Conservation (phyloP, 805 yeast genomes). For the Blastobotrys attinorum region DNA sequence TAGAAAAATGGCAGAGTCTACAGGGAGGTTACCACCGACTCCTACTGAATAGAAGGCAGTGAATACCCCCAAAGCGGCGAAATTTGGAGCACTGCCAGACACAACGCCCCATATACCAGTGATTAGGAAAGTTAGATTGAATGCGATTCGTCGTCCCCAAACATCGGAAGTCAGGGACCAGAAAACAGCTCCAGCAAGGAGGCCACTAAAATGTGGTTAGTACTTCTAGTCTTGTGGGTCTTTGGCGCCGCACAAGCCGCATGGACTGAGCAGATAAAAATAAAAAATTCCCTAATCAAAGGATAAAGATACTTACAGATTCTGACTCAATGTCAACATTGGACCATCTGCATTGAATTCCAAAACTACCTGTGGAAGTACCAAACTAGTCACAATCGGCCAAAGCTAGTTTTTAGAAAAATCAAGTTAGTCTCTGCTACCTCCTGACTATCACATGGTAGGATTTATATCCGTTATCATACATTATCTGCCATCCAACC, state of each 20-base stretch:
- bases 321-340: constrained; percentile 22
- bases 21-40: constrained; percentile 48
- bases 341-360: constrained; percentile 43
- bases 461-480: too few species aligned
- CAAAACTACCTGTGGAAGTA: constrained; percentile 36
- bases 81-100: constrained; percentile 42
- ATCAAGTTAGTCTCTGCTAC: too few species aligned
- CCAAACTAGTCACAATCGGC: constrained; percentile 38
- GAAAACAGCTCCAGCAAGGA: constrained; percentile 42
- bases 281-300: too few species aligned
- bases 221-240: too few species aligned
- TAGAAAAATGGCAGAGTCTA: constrained; percentile 45
- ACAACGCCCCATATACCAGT: constrained; percentile 43
- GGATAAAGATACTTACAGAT: constrained; percentile 27
- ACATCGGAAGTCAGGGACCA: constrained; percentile 50
- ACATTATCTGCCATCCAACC: constrained; percentile 47
- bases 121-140: constrained; percentile 41
- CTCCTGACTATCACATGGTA: too few species aligned
- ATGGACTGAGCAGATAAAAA: background rate
- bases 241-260: background rate
- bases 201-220: too few species aligned
- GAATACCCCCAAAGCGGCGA: constrained; percentile 43
- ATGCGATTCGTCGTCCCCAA: constrained; percentile 44
- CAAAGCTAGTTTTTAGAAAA: constrained; percentile 26
- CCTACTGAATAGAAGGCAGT: constrained; percentile 38